Percentiles rank a stretch among this genome's conserved stretches.
These are phyloP conservation scores for Daedalea quercina DNA, from an alignment of 768 basidiomycete species.

Conservation along the genomic window DNA sequence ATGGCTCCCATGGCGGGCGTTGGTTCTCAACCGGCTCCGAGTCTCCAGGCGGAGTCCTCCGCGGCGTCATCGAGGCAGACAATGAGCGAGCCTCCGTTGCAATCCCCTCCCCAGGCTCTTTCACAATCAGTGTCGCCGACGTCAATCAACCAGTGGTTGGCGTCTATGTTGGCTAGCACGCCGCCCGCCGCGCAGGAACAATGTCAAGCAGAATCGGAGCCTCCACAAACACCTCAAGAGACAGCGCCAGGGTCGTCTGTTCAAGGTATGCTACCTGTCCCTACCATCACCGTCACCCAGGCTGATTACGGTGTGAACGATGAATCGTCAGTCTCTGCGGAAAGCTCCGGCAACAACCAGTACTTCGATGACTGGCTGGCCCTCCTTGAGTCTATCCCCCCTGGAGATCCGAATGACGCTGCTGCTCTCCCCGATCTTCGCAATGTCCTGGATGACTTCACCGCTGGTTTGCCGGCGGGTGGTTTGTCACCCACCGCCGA, in stretches of 20 bases:
- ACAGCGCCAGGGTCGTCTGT: background rate
- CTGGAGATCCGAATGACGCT: conserved; percentile 14
- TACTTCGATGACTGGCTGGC: conserved; percentile 21
- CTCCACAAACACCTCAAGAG: background rate
- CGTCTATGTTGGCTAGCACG: conserved; percentile 26
- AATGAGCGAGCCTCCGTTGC: background rate
- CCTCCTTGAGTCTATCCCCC: conserved; percentile 17
- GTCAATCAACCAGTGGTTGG: conserved; percentile 34
- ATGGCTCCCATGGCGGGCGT: background rate
- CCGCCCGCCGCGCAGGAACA: background rate
- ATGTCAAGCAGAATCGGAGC: background rate
- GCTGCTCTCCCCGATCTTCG: background rate
- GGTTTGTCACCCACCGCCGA: background rate
- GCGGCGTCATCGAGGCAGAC: conserved; percentile 4
- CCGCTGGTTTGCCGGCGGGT: background rate
- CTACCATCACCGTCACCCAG: background rate
- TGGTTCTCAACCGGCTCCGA: background rate
- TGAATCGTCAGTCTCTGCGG: background rate
- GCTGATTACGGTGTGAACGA: conserved; percentile 14
- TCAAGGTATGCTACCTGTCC: background rate
- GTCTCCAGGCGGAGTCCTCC: background rate
- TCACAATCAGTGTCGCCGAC: conserved; percentile 16
- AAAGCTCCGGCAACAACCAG: conserved; percentile 2
- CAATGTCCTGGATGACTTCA: background rate
- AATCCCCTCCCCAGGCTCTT: conserved; percentile 2